phyloP scores from a whole-genome alignment of 495 filamentous ascomycete genomes.

The Extremus antarcticus region DNA sequence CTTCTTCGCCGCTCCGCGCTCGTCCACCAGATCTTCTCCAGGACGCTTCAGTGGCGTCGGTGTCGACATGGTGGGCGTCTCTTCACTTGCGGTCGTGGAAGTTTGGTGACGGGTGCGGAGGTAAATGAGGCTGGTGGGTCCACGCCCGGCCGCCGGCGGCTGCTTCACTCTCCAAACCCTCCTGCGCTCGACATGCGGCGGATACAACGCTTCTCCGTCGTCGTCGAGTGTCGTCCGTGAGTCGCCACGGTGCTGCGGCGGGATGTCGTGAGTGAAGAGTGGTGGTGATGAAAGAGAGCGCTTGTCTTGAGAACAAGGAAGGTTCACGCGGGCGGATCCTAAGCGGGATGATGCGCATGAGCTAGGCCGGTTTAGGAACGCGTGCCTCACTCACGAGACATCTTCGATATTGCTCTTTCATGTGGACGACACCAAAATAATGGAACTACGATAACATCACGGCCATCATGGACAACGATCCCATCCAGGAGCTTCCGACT shows the following conservation, averaged over 20 bases:
- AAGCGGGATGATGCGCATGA: background rate
- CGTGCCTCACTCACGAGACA: background rate
- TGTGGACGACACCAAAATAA: background rate
- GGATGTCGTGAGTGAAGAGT: background rate
- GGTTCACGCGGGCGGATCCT: background rate
- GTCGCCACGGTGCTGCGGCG: no score
- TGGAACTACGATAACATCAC: background rate
- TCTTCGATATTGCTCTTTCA: background rate
- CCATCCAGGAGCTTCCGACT: no score
- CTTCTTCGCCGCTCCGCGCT: constrained; percentile 17
- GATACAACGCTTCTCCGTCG: background rate
- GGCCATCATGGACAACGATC: background rate
- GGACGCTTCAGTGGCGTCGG: background rate
- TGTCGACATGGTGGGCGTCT: background rate
- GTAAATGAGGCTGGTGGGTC: constrained; percentile 7
- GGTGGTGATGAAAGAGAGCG: background rate
- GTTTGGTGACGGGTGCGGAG: background rate
- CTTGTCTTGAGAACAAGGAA: background rate
- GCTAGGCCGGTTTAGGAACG: background rate
- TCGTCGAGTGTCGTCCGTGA: background rate
- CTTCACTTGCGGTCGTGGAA: background rate
- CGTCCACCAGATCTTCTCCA: background rate
- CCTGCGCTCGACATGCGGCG: background rate
- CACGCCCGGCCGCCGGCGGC: background rate
- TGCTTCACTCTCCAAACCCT: background rate